A percentile compares a stretch with the other conserved stretches of the same genome.
These are phyloP conservation scores for Amorphotheca resinae DNA, from an alignment of 495 filamentous ascomycete genomes.

Conservation along the genomic window DNA sequence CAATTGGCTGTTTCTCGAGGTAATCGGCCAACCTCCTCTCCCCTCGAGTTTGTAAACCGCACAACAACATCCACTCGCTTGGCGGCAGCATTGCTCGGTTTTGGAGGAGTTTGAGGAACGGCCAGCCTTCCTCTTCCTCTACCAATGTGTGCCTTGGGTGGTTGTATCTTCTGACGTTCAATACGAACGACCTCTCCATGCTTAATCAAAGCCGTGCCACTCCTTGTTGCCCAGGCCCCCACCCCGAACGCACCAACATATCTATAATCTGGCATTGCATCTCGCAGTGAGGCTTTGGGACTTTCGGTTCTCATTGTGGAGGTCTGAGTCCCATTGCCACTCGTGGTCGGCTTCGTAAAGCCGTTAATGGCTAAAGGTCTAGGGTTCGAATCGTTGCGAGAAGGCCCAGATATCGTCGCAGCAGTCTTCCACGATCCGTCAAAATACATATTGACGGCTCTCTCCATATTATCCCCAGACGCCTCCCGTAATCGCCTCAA, in stretches of 20 bases:
- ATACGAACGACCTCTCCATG: constrained; percentile 73
- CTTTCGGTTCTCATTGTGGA: constrained; percentile 4
- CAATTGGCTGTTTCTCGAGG: constrained; percentile 84
- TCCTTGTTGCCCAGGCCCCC: constrained; percentile 84
- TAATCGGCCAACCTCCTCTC: constrained; percentile 79
- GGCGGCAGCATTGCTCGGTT: constrained; percentile 32
- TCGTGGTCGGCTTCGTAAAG: constrained; percentile 11
- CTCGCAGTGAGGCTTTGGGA: constrained; percentile 12
- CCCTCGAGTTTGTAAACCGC: constrained; percentile 72
- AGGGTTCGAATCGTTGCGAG: constrained; percentile 1
- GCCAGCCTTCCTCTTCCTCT: constrained; percentile 40
- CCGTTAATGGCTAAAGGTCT: constrained; percentile 13
- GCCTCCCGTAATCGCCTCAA: constrained; percentile 40
- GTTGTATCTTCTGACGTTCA: constrained; percentile 68
- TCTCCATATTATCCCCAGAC: constrained; percentile 50
- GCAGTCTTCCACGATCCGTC: constrained; percentile 75
- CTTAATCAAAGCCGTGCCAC: constrained; percentile 56
- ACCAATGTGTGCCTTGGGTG: constrained; percentile 25
- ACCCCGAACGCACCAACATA: constrained; percentile 91
- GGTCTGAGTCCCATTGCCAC: constrained; percentile 8
- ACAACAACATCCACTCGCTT: constrained; percentile 72
- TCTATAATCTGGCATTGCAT: constrained; percentile 44
- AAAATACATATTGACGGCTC: constrained; percentile 75
- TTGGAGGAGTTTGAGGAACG: constrained; percentile 18
- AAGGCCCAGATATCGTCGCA: neutral